Evolutionary conservation across 2,329 filamentous ascomycete genomes (phyloP), one percentile per base, ranked within the genome.

Genomic region (Polytolypa hystricis): DNA sequence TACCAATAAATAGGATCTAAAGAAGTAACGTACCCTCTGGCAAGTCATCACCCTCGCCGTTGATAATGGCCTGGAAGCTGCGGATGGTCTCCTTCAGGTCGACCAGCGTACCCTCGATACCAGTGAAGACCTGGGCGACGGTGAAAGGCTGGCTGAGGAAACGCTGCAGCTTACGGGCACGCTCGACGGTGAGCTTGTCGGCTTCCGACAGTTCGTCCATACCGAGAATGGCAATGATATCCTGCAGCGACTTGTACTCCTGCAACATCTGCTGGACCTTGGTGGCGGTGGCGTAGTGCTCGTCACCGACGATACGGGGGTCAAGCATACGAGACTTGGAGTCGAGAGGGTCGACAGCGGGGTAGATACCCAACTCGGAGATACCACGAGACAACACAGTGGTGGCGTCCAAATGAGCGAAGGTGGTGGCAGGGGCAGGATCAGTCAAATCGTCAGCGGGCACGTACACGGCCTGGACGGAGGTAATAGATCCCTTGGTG

Each of bases 381-480:
- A 98, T 98, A 87, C 91, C 89, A 83, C 91, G 89, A 61, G 91
- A 98, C 78, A 98, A 77, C 66, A 96, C 91, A 80, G 91, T 98
- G 69, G 91, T 98, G 77, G 91, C 91, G 76, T 98, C 91, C 81
- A 98, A 83, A 71, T 98, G 91, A 66, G 91, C 91, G 71, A 98
- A 98, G 68, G 91, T 98, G 68, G 91, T 96, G 66, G 91, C 91
- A 56, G 91, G 91, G 54, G 91, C 91, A 72, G 91, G 91, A 74
- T 98, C 91, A 74, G 91, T 98, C 84, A 98, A 81, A 83, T 98
- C 91, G 70, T 98, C 91, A 82, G 91, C 91, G 67, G 91, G 91
- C 69, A 98, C 91, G 76, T 98, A 98, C 70, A 98, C 91, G 69
- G 91, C 91, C 80, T 98, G 91, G 69, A 98, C 91, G 55, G 91